These are phyloP conservation scores for Nothopassalora personata DNA, from an alignment of 2,329 filamentous ascomycete species.

Conservation along the genomic window DNA sequence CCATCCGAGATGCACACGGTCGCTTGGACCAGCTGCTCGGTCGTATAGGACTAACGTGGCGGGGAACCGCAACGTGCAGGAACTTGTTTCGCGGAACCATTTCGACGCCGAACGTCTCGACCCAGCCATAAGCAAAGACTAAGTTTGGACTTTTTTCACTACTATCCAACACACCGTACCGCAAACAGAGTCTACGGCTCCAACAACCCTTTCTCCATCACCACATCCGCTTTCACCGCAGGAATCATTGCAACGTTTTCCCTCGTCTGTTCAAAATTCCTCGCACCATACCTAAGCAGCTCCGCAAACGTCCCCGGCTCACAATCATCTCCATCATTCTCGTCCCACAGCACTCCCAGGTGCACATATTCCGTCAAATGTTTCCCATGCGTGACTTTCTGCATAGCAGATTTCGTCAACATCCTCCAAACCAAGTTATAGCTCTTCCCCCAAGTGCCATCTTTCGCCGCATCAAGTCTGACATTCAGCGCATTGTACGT, in stretches of 20 bases:
- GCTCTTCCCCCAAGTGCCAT: slow-evolving; percentile 7
- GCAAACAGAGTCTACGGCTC: not conserved
- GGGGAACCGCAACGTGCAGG: not conserved
- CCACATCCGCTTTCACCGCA: not conserved
- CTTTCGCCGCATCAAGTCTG: not conserved
- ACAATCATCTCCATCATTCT: slow-evolving; percentile 21
- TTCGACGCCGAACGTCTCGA: not conserved
- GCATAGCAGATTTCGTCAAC: slow-evolving; percentile 23
- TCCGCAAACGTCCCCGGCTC: slow-evolving; percentile 30
- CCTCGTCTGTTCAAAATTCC: slow-evolving; percentile 29
- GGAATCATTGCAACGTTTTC: slow-evolving; percentile 8
- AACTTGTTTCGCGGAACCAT: not conserved
- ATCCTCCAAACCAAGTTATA: slow-evolving; percentile 21
- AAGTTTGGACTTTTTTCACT: no score
- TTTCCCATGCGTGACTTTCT: slow-evolving; percentile 30
- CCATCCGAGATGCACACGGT: not conserved
- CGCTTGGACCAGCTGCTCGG: not conserved
- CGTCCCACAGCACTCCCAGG: slow-evolving; percentile 28
- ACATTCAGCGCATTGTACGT: slow-evolving; percentile 2
- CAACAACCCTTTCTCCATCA: slow-evolving; percentile 9
- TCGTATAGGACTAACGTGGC: not conserved
- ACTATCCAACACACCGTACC: no score
- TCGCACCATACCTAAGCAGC: slow-evolving; percentile 28
- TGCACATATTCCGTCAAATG: slow-evolving; percentile 20
- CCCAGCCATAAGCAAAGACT: not conserved